A percentile compares a stretch with the other conserved stretches of the same genome.
Evolutionary conservation across 2,329 filamentous ascomycete genomes (phyloP).

Genomic region (Colletotrichum sp.): DNA sequence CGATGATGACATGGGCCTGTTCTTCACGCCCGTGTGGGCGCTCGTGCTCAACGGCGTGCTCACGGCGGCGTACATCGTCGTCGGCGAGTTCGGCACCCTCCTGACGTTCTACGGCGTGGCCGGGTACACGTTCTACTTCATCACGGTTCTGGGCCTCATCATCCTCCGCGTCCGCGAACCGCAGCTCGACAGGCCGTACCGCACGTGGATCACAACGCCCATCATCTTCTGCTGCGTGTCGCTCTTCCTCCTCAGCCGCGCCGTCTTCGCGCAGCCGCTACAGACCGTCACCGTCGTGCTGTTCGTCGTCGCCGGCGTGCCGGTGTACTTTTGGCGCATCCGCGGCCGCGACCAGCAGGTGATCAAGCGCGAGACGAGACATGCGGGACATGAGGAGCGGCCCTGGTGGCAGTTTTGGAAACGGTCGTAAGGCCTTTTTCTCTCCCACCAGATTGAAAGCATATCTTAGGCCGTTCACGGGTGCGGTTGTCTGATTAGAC

Average conservation of each 20-base stretch:
- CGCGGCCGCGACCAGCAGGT: constrained; percentile 63
- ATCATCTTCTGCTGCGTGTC: constrained; percentile 99
- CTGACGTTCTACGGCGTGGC: constrained; percentile 98
- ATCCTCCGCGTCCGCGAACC: constrained; percentile 88
- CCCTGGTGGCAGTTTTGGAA: constrained; percentile 69
- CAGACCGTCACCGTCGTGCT: constrained; percentile 87
- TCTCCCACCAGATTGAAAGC: not conserved
- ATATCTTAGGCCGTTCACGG: not conserved
- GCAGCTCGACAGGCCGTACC: constrained; percentile 86
- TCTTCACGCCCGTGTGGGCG: constrained; percentile 93
- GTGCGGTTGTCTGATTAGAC: not conserved
- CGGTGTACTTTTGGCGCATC: constrained; percentile 89
- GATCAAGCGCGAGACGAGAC: constrained; percentile 42
- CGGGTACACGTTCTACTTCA: constrained; percentile 96
- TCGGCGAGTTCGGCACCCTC: constrained; percentile 90
- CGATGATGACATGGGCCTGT: constrained; percentile 80
- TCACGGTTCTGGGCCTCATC: constrained; percentile 92
- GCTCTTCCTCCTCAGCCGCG: constrained; percentile 85
- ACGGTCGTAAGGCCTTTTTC: constrained; percentile 28
- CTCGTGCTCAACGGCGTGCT: constrained; percentile 81
- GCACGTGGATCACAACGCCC: constrained; percentile 95
- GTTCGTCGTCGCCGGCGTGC: constrained; percentile 84
- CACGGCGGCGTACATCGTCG: constrained; percentile 77
- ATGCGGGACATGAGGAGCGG: constrained; percentile 26
- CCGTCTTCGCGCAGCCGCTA: constrained; percentile 87